Base-by-base conservation (phyloP, 306 rosid species). In the Lupinus albus region DNA sequence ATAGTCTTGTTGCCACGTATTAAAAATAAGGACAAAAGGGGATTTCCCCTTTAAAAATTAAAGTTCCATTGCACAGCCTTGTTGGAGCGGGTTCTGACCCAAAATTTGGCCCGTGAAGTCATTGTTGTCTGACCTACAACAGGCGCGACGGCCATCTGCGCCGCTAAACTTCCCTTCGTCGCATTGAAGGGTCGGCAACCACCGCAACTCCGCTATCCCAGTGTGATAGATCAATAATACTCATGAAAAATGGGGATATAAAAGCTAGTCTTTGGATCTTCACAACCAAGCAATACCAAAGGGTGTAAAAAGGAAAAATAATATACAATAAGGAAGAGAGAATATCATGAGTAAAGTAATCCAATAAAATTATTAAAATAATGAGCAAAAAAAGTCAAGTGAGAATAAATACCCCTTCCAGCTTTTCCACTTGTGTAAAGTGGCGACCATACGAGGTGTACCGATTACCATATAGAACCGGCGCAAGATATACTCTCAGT, bases 401-500 rank as follows among this genome's bases (percentile, higher is more conserved):
- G 67, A 18, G 66, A 68, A 70, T n/a, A 69, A 79, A 62, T 85
- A 93, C 97, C 97, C 86, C 84, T 81, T 80, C 85, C 57, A 93
- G 89, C 82, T 88, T 93, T 62, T 90, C 97, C 78, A 81, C 64
- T 73, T 84, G 84, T 2, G 96, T 93, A 68, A 93, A 93, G 81
- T 93, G 98, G 57, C 97, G 96, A 57, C 97, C 99, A 39, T 72
- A 86, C 41, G 99, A 93, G 10, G 99, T 77, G 89, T 93, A 93
- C 65, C 97, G 94, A 80, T 86, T 89, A 58, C 97, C 99, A 44
- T 71, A 8, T 6, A 86, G 71, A 78, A 84, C 84, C 71, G 99
- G 99, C 64, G 97, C 81, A 63, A 93, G 88, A 78, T 88, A 87
- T 11, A 86, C 88, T 74, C 28, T 85, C 64, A 88, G 78, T 77